These are phyloP conservation scores for Fusarium tuaranense DNA, from an alignment of 2,329 filamentous ascomycete genomes.

Conservation along the genomic window DNA sequence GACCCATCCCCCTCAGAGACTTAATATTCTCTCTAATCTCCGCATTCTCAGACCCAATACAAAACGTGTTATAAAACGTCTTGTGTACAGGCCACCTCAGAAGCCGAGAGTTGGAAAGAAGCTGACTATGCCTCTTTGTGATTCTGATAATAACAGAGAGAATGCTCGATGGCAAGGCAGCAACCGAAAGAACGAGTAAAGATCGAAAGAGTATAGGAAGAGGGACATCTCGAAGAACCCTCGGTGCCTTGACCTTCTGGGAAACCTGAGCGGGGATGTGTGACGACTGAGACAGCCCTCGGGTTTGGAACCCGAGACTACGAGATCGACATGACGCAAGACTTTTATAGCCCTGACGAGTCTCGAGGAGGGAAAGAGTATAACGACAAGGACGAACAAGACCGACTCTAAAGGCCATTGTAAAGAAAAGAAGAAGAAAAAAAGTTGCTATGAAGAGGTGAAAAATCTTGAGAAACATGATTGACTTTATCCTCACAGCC, in stretches of 20 bases:
- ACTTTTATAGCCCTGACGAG: not conserved
- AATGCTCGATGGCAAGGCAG: slow-evolving; percentile 1
- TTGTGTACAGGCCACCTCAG: slow-evolving; percentile 6
- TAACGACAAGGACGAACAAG: slow-evolving; percentile 3
- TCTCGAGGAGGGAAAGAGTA: not conserved
- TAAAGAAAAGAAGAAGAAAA: not conserved
- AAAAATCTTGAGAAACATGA: not conserved
- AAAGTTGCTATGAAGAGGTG: not conserved
- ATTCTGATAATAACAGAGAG: slow-evolving; percentile 8
- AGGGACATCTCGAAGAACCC: slow-evolving; percentile 13
- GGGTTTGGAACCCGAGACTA: slow-evolving; percentile 15
- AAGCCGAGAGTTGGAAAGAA: slow-evolving; percentile 6
- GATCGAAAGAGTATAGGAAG: slow-evolving; percentile 10
- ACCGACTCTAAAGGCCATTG: not conserved
- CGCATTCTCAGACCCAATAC: slow-evolving; percentile 9
- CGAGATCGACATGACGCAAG: not conserved
- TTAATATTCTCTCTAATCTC: slow-evolving; percentile 8
- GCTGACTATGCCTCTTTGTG: slow-evolving; percentile 1
- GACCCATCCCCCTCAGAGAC: slow-evolving; percentile 1
- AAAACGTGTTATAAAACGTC: slow-evolving; percentile 16
- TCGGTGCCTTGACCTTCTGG: not conserved
- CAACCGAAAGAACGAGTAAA: slow-evolving; percentile 11
- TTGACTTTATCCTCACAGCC: not conserved
- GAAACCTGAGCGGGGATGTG: not conserved
- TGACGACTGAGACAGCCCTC: slow-evolving; percentile 5